These are phyloP conservation scores for Podospora comata DNA, from an alignment of 495 filamentous ascomycete genomes.

Conservation along the genomic window DNA sequence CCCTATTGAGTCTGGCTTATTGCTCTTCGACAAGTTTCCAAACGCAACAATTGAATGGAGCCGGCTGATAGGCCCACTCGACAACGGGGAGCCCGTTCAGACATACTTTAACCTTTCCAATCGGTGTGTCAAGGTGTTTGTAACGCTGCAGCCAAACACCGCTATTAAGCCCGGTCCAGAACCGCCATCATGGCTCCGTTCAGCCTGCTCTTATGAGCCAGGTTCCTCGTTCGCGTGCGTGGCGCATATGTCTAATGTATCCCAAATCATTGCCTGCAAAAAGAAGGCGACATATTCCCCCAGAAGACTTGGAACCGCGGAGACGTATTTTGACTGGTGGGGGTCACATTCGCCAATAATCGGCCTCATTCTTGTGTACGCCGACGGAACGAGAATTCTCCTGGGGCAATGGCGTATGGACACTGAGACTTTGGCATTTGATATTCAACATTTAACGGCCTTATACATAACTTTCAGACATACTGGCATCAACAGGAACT, in stretches of 20 bases:
- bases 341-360: not conserved
- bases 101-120: not conserved
- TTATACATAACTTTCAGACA: not conserved
- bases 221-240: not conserved
- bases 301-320: not conserved
- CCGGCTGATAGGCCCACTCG: not conserved
- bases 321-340: not conserved
- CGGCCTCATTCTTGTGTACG: not conserved
- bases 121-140: not conserved
- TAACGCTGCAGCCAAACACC: not conserved
- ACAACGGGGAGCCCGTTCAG: not conserved
- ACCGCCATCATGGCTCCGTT: not conserved
- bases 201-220: not conserved
- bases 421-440: not conserved
- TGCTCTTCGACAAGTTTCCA: not conserved
- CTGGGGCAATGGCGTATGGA: not conserved
- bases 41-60: too few species aligned
- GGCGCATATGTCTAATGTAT: not conserved
- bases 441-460: not conserved
- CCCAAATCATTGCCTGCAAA: not conserved
- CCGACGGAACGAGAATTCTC: not conserved
- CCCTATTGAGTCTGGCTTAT: not conserved
- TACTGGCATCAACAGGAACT: not conserved
- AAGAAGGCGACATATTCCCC: not conserved
- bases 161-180: not conserved